A percentile compares a stretch with the other conserved stretches of the same genome.
Evolutionary conservation across 164 flowering plant genomes (phyloP).

Genomic region (Sextonia rubra): DNA sequence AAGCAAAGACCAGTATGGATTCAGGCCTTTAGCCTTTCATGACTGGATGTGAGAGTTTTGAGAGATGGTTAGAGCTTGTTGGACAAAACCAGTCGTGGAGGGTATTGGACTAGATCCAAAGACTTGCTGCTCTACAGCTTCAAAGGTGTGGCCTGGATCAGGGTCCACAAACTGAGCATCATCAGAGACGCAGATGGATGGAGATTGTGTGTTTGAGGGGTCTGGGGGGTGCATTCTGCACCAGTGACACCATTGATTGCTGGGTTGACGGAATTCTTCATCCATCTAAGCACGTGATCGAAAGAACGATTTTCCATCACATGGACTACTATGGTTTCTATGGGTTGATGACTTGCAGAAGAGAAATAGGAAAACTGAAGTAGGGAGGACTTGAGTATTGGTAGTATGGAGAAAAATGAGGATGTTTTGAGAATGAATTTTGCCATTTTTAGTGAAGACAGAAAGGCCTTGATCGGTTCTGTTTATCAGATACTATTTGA

Average conservation of each 20-base stretch:
- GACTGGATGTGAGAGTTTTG: conserved; percentile 54
- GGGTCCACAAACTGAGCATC: conserved; percentile 74
- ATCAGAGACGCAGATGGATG: conserved; percentile 51
- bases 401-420: conserved; percentile 22
- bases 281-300: conserved; percentile 88
- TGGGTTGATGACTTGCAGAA: conserved; percentile 37
- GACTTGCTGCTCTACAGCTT: conserved; percentile 57
- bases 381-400: conserved; percentile 8
- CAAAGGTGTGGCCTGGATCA: conserved; percentile 80
- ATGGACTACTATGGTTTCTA: conserved; percentile 63
- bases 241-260: conserved; percentile 70
- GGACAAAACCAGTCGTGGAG: conserved; percentile 70
- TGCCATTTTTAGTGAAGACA: not conserved
- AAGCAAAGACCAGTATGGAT: conserved; percentile 59
- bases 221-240: conserved; percentile 51
- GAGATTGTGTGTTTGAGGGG: conserved; percentile 26
- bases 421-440: conserved; percentile 4
- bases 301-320: conserved; percentile 80
- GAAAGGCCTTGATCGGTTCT: not conserved
- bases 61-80: conserved; percentile 61
- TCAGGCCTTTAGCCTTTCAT: conserved; percentile 86
- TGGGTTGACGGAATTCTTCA: conserved; percentile 61
- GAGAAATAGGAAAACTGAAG: conserved; percentile 3
- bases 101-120: conserved; percentile 51
- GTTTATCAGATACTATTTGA: not conserved